Evolutionary conservation across 495 filamentous ascomycete genomes (phyloP).

Genomic region (Hypoxylon cercidicola): DNA sequence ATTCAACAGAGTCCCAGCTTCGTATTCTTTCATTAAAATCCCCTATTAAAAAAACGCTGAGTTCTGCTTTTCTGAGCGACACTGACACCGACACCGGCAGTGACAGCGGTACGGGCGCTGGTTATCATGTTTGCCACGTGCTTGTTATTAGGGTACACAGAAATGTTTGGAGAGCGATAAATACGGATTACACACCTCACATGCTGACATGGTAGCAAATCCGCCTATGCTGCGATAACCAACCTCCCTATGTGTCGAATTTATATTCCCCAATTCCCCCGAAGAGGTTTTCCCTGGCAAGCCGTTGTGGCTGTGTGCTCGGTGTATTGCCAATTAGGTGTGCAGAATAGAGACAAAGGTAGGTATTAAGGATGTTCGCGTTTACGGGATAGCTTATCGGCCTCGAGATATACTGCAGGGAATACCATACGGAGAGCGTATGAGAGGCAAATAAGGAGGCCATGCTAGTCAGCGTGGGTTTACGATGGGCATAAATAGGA

Average conservation of each 20-base stretch:
- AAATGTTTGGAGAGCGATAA: not conserved
- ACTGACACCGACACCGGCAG: not conserved
- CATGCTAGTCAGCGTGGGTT: not conserved
- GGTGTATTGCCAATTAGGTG: not conserved
- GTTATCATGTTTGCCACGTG: not conserved
- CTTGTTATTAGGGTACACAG: not conserved
- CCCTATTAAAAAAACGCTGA: conserved; percentile 10
- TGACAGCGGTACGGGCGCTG: conserved; percentile 2
- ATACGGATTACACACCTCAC: too few relatives aligned
- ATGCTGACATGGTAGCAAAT: too few relatives aligned
- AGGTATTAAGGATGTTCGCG: conserved; percentile 7
- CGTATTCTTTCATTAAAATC: conserved; percentile 26
- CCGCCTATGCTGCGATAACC: too few relatives aligned
- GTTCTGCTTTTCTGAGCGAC: not conserved
- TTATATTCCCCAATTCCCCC: too few relatives aligned
- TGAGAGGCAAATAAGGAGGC: not conserved
- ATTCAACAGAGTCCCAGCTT: conserved; percentile 17
- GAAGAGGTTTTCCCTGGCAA: not conserved
- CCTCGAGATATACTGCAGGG: not conserved
- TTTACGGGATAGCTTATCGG: not conserved
- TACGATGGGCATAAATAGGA: not conserved
- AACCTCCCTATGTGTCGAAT: too few relatives aligned
- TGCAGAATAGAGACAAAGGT: not conserved
- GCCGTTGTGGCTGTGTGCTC: not conserved
- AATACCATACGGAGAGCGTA: not conserved